phyloP scores from a whole-genome alignment of 2,329 filamentous ascomycete species.

The Plectosphaerella cucumerina region DNA sequence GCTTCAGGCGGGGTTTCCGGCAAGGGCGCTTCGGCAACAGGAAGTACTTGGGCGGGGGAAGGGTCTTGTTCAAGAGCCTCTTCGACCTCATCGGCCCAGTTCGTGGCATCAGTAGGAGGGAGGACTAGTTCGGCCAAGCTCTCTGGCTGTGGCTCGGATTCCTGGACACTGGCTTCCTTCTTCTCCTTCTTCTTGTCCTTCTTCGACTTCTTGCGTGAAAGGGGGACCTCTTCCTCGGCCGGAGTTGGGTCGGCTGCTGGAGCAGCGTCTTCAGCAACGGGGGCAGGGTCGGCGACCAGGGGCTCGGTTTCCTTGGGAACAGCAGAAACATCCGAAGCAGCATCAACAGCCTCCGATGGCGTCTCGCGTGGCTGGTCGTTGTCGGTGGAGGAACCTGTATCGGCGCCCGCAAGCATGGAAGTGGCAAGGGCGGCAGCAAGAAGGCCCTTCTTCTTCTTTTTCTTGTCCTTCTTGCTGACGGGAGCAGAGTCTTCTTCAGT shows the following conservation, averaged over 20 bases:
- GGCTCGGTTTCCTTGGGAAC: neutral
- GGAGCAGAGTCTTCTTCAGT: neutral
- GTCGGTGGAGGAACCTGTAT: neutral
- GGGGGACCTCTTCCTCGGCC: constrained; percentile 13
- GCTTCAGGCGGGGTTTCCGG: constrained; percentile 5
- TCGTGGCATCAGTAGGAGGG: constrained; percentile 12
- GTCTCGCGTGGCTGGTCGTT: neutral
- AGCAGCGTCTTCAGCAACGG: neutral
- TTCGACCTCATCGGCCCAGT: constrained; percentile 16
- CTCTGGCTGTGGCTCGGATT: neutral
- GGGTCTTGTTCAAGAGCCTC: constrained; percentile 1
- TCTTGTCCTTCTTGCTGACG: constrained; percentile 9
- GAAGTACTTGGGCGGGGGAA: constrained; percentile 3
- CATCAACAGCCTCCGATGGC: neutral
- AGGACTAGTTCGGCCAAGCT: neutral
- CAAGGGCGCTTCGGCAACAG: constrained; percentile 1
- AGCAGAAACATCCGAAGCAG: neutral
- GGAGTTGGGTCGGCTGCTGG: constrained; percentile 7
- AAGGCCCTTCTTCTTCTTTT: constrained; percentile 7
- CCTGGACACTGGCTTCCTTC: neutral
- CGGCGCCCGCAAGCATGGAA: constrained; percentile 1
- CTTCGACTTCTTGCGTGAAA: constrained; percentile 9
- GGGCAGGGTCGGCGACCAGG: neutral
- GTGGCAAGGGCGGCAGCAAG: constrained; percentile 1
- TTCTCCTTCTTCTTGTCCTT: constrained; percentile 15